Conservation (phyloP, 129 eudicot genomes). For the Deinandra increscens region DNA sequence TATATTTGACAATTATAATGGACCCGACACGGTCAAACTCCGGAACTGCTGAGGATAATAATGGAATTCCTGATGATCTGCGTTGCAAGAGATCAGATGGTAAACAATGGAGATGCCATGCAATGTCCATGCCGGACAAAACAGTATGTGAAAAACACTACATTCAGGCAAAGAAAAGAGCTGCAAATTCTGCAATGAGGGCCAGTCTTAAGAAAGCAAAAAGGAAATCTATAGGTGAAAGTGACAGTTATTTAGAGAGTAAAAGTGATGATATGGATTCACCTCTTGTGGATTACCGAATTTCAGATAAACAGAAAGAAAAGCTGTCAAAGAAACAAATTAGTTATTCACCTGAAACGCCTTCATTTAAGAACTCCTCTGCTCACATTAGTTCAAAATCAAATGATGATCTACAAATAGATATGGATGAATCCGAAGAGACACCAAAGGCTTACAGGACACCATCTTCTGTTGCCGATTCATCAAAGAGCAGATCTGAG, state of each 20-base stretch:
- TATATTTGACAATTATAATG: constrained; percentile 40
- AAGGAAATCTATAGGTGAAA: constrained; percentile 65
- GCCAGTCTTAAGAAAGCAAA: constrained; percentile 81
- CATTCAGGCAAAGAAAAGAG: constrained; percentile 94
- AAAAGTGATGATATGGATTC: constrained; percentile 92
- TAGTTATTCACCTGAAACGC: constrained; percentile 68
- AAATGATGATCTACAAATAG: constrained; percentile 56
- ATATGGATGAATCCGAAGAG: constrained; percentile 60
- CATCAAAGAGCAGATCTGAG: constrained; percentile 64
- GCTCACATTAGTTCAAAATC: constrained; percentile 44
- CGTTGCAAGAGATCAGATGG: constrained; percentile 98
- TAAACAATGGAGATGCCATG: constrained; percentile 99
- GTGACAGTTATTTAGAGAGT: constrained; percentile 73
- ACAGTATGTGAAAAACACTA: constrained; percentile 97
- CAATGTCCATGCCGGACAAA: constrained; percentile 99
- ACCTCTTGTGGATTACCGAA: constrained; percentile 50
- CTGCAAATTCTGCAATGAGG: constrained; percentile 94
- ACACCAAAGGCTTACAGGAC: constrained; percentile 54
- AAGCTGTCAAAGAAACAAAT: constrained; percentile 42
- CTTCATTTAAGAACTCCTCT: constrained; percentile 42
- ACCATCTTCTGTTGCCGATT: constrained; percentile 59
- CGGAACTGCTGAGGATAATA: constrained; percentile 68
- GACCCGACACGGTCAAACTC: constrained; percentile 55
- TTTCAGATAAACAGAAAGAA: constrained; percentile 57
- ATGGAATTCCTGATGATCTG: constrained; percentile 92